phyloP scores from a whole-genome alignment of 148 eudicot genomes.

The Arctostaphylos glauca region DNA sequence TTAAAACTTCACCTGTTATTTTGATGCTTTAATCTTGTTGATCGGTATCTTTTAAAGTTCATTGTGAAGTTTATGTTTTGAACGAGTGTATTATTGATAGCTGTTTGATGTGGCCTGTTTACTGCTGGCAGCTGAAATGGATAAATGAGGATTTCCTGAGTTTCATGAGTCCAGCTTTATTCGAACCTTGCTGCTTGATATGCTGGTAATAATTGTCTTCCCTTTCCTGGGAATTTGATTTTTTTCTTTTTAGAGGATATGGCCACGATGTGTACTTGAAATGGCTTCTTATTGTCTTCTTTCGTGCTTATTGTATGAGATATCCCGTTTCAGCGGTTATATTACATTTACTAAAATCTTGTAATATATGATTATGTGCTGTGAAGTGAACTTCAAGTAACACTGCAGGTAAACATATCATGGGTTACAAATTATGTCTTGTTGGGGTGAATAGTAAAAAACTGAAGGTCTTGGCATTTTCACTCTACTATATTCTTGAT shows the following conservation, averaged over 20 bases:
- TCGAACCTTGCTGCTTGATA: conserved; percentile 78
- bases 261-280: conserved; percentile 20
- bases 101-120: conserved; percentile 73
- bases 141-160: conserved; percentile 83
- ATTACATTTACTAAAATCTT: not conserved
- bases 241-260: conserved; percentile 31
- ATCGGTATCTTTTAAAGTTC: conserved; percentile 17
- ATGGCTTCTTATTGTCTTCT: conserved; percentile 12
- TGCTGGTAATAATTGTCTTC: conserved; percentile 72
- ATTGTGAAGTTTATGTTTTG: conserved; percentile 27
- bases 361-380: conserved; percentile 16
- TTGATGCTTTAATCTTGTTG: conserved; percentile 21
- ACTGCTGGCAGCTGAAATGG: conserved; percentile 96
- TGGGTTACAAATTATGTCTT: conserved; percentile 15
- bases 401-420: conserved; percentile 5
- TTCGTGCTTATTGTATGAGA: conserved; percentile 13
- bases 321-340: conserved; percentile 2
- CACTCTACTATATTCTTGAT: conserved; percentile 25
- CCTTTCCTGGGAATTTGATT: conserved; percentile 44
- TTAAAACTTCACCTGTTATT: conserved; percentile 31
- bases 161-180: conserved; percentile 69
- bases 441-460: conserved; percentile 23
- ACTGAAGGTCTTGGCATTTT: conserved; percentile 32
- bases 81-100: conserved; percentile 48
- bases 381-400: not conserved